Evolutionary conservation across 306 rosid genomes (phyloP).

Genomic region (Crotalaria pallida): DNA sequence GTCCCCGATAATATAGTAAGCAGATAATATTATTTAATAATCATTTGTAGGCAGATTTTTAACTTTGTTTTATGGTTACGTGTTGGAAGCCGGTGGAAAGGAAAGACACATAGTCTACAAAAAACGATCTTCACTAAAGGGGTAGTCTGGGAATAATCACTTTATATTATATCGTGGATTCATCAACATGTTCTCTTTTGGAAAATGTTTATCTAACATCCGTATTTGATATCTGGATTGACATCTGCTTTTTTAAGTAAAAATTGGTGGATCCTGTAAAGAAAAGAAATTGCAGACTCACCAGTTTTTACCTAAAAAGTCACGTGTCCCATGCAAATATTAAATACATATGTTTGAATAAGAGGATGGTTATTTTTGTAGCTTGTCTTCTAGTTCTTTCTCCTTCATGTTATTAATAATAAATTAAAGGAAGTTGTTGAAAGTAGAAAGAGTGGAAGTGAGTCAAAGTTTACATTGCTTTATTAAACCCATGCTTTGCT

Average conservation of each 20-base stretch:
- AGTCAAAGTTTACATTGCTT: constrained; percentile 7
- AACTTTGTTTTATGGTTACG: constrained; percentile 39
- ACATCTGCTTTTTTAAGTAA: too few relatives aligned
- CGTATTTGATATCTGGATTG: too few relatives aligned
- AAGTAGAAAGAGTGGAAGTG: constrained; percentile 11
- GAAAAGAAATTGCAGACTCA: too few relatives aligned
- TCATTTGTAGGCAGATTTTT: constrained; percentile 33
- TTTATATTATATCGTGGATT: constrained; percentile 40
- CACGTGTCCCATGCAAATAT: too few relatives aligned
- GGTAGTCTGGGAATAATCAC: constrained; percentile 14
- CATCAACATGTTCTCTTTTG: constrained; percentile 43
- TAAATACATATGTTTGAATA: too few relatives aligned
- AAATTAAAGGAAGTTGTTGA: neutral
- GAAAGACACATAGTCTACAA: constrained; percentile 43
- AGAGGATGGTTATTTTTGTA: too few relatives aligned
- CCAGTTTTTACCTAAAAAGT: too few relatives aligned
- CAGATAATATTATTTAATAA: constrained; percentile 35
- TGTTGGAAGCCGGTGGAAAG: constrained; percentile 41
- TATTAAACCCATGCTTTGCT: constrained; percentile 33
- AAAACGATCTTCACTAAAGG: constrained; percentile 46
- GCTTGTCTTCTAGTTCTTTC: constrained; percentile 25
- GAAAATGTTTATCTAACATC: too few relatives aligned
- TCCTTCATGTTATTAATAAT: neutral
- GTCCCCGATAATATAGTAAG: constrained; percentile 39
- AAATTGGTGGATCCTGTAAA: too few relatives aligned